Evolutionary conservation across 2,329 filamentous ascomycete species (phyloP).

Genomic region (Fusarium illudens): DNA sequence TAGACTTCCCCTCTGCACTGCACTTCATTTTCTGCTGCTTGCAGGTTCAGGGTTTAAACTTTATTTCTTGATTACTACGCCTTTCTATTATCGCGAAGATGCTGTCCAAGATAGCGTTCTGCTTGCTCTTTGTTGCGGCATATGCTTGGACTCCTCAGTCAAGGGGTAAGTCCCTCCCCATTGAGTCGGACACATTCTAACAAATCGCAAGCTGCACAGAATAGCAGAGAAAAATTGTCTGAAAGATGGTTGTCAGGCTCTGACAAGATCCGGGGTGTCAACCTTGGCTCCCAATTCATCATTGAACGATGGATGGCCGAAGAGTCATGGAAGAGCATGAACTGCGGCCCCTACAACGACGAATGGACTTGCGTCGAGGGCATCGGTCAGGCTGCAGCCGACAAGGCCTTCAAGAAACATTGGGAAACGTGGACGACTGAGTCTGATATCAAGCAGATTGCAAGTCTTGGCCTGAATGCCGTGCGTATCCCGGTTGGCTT

Average conservation of each 20-base stretch:
- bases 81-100: neutral
- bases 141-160: constrained; percentile 20
- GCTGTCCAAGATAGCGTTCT: neutral
- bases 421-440: constrained; percentile 39
- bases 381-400: constrained; percentile 36
- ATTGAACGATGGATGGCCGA: constrained; percentile 41
- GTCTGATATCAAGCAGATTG: constrained; percentile 37
- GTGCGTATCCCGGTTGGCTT: constrained; percentile 42
- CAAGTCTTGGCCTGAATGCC: constrained; percentile 35
- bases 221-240: neutral
- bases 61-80: neutral
- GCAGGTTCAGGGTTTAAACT: neutral
- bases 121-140: neutral
- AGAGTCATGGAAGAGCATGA: constrained; percentile 37
- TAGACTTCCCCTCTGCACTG: too few species aligned
- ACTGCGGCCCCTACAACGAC: constrained; percentile 37
- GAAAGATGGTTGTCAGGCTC: constrained; percentile 23
- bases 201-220: neutral
- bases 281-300: constrained; percentile 42
- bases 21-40: neutral
- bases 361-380: constrained; percentile 40
- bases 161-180: constrained; percentile 4
- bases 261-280: constrained; percentile 39
- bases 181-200: too few species aligned
- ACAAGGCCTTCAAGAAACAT: constrained; percentile 37